Conservation (phyloP, 768 basidiomycete genomes). For the Epithele typhae region DNA sequence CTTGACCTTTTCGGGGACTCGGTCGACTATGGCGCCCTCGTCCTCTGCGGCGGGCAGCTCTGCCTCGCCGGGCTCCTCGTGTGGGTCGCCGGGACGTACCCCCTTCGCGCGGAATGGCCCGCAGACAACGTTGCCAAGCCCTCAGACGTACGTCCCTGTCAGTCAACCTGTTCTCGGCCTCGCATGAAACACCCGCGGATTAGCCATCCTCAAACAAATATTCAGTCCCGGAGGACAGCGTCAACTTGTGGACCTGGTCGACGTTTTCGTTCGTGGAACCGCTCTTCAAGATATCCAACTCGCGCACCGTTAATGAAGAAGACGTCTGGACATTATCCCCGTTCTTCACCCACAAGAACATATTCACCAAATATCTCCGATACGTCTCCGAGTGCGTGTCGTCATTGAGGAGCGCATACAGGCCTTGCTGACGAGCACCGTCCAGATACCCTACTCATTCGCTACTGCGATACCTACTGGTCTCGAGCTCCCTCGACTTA, state of each 20-base stretch:
- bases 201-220: conserved; percentile 46
- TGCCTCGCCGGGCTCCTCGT: conserved; percentile 35
- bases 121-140: conserved; percentile 45
- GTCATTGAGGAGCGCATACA: neutral
- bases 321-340: conserved; percentile 67
- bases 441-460: conserved; percentile 51
- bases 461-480: conserved; percentile 56
- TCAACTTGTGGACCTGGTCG: conserved; percentile 61
- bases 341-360: conserved; percentile 61
- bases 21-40: conserved; percentile 8
- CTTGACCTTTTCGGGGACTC: conserved; percentile 22
- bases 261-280: conserved; percentile 64
- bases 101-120: conserved; percentile 42
- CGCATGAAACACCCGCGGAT: conserved; percentile 61
- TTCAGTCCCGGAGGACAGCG: conserved; percentile 63
- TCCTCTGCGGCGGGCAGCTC: conserved; percentile 29
- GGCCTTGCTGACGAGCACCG: neutral
- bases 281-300: conserved; percentile 47
- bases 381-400: conserved; percentile 40
- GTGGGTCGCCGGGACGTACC: conserved; percentile 54
- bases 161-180: conserved; percentile 43
- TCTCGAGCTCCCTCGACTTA: conserved; percentile 65
- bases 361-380: conserved; percentile 58
- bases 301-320: conserved; percentile 38
- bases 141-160: conserved; percentile 37